phyloP scores from a whole-genome alignment of 495 filamentous ascomycete species.

The Xylaria castorea region DNA sequence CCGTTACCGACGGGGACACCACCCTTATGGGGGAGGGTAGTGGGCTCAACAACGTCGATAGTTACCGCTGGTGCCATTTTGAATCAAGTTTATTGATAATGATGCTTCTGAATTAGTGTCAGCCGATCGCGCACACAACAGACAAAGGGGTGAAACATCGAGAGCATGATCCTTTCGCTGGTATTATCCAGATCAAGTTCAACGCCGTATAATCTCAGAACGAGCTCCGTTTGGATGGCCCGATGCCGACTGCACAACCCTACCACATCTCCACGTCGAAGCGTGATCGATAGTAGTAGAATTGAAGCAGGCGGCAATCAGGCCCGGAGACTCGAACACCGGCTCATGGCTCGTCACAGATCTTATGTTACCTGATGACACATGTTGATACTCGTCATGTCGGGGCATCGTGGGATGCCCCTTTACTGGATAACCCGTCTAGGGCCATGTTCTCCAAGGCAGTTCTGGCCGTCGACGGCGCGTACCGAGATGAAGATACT shows the following conservation, averaged over 20 bases:
- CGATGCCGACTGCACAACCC: slow-evolving; percentile 28
- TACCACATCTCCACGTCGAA: slow-evolving; percentile 14
- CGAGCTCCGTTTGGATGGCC: slow-evolving; percentile 35
- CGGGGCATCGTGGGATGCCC: slow-evolving; percentile 35
- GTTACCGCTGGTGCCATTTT: slow-evolving; percentile 80
- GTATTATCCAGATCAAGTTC: slow-evolving; percentile 99
- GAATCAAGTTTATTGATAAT: slow-evolving; percentile 32
- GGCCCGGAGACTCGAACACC: slow-evolving; percentile 43
- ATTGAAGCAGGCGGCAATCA: slow-evolving; percentile 23
- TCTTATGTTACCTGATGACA: slow-evolving; percentile 45
- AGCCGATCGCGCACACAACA: slow-evolving; percentile 28
- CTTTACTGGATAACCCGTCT: slow-evolving; percentile 44
- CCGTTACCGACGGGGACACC: slow-evolving; percentile 47
- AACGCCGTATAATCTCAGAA: slow-evolving; percentile 92
- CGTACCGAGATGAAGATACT: slow-evolving; percentile 38
- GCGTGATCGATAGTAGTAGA: slow-evolving; percentile 19
- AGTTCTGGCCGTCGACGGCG: slow-evolving; percentile 35
- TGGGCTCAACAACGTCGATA: slow-evolving; percentile 40
- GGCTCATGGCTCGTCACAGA: slow-evolving; percentile 47
- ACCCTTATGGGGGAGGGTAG: slow-evolving; percentile 42
- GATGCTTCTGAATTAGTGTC: slow-evolving; percentile 47
- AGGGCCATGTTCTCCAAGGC: slow-evolving; percentile 37
- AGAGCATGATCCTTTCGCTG: slow-evolving; percentile 96
- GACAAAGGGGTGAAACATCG: slow-evolving; percentile 48
- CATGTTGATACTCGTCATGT: slow-evolving; percentile 41